These are phyloP conservation scores for Vitellaria paradoxa DNA, from an alignment of 179 eudicot species.

Conservation along the genomic window DNA sequence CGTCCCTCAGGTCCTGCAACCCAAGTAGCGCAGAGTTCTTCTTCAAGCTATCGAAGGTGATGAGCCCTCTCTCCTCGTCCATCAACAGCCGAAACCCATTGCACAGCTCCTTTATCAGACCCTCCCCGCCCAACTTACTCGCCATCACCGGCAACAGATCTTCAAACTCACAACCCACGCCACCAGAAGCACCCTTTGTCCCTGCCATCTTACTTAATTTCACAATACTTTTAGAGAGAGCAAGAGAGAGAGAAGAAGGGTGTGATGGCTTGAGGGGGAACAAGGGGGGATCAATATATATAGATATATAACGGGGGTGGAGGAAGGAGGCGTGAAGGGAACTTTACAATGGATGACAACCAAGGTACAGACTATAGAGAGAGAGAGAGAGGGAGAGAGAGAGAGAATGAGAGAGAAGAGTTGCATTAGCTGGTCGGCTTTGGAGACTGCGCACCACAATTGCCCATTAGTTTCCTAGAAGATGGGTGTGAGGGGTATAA, in stretches of 20 bases:
- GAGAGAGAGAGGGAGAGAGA: too few species aligned
- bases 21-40: conserved; percentile 46
- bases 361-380: conserved; percentile 3
- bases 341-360: conserved; percentile 11
- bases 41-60: conserved; percentile 60
- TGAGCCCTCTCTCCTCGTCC: conserved; percentile 46
- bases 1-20: conserved; percentile 39
- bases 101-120: conserved; percentile 47
- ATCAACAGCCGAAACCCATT: conserved; percentile 47
- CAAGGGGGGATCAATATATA: background rate
- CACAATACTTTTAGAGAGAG: background rate
- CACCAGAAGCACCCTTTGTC: conserved; percentile 5
- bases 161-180: background rate
- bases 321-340: conserved; percentile 6
- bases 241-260: background rate
- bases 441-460: too few species aligned
- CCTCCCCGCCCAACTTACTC: conserved; percentile 44
- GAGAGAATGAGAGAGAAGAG: too few species aligned
- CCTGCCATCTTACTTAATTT: conserved; percentile 14
- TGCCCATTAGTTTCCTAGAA: too few species aligned
- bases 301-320: background rate
- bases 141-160: conserved; percentile 54
- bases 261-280: background rate
- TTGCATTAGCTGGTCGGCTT: conserved; percentile 10
- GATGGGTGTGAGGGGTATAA: too few species aligned